Evolutionary conservation across 441 rosid species (phyloP).

Genomic region (Syzygium syzygioides): DNA sequence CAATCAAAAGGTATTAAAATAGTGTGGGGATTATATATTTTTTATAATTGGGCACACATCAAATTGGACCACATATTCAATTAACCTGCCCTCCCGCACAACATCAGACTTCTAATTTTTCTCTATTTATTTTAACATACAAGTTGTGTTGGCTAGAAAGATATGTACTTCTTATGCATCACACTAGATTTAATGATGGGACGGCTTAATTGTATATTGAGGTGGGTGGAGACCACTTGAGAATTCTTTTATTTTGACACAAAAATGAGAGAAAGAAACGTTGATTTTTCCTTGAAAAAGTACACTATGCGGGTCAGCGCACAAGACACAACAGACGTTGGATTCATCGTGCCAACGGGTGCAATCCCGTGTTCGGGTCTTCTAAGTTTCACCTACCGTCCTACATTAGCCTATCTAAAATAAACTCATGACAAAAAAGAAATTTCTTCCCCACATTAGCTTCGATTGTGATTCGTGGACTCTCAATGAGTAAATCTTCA

Average conservation of each 20-base stretch:
- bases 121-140: not conserved
- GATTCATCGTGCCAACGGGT: not conserved
- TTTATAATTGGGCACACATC: not conserved
- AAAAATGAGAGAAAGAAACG: not conserved
- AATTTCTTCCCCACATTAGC: not conserved
- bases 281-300: not conserved
- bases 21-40: not conserved
- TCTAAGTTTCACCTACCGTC: not conserved
- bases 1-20: not conserved
- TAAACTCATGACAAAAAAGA: not conserved
- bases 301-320: not conserved
- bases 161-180: not conserved
- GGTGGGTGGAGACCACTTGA: not conserved
- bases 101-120: not conserved
- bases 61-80: not conserved
- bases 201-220: not conserved
- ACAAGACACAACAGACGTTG: not conserved
- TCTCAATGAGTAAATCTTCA: not conserved
- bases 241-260: not conserved
- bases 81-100: conserved; percentile 8
- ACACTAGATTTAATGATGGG: not conserved
- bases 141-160: not conserved
- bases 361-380: not conserved
- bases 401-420: not conserved
- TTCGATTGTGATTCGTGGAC: not conserved